phyloP scores from a whole-genome alignment of 1,284 basidiomycete genomes.

The Ganoderma leucocontextum region DNA sequence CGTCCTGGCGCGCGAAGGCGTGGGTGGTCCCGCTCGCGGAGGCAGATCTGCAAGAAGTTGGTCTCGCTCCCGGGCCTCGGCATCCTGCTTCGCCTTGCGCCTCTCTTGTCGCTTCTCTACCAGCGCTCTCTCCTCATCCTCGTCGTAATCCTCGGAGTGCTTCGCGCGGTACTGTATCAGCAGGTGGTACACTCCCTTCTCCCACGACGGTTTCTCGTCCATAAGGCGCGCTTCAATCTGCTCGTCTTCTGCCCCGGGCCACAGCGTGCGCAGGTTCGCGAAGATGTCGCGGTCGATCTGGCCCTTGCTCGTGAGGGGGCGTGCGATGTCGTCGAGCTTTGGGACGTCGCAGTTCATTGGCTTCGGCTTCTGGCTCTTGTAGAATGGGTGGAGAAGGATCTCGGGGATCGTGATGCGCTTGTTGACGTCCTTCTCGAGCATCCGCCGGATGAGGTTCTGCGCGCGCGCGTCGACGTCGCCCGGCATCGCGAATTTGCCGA shows the following conservation, averaged over 20 bases:
- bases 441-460: slow-evolving; percentile 84
- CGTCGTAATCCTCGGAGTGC: slow-evolving; percentile 74
- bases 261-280: slow-evolving; percentile 90
- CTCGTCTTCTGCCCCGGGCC: slow-evolving; percentile 80
- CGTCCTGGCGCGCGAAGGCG: slow-evolving; percentile 57
- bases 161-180: slow-evolving; percentile 81
- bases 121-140: slow-evolving; percentile 55
- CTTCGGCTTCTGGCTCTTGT: slow-evolving; percentile 70
- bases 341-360: slow-evolving; percentile 61
- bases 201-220: slow-evolving; percentile 80
- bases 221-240: slow-evolving; percentile 77
- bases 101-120: slow-evolving; percentile 43
- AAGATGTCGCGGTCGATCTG: slow-evolving; percentile 92
- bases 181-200: slow-evolving; percentile 92
- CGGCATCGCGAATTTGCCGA: slow-evolving; percentile 89
- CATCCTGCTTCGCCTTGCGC: slow-evolving; percentile 32
- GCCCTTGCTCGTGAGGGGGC: slow-evolving; percentile 64
- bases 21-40: slow-evolving; percentile 65
- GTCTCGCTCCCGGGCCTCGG: slow-evolving; percentile 24
- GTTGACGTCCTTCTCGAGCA: slow-evolving; percentile 88
- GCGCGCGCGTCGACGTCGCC: slow-evolving; percentile 79
- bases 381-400: slow-evolving; percentile 92
- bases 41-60: slow-evolving; percentile 46
- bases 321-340: slow-evolving; percentile 72
- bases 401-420: slow-evolving; percentile 90